Conservation (phyloP, 345 rosid species). For the Citrus medica region DNA sequence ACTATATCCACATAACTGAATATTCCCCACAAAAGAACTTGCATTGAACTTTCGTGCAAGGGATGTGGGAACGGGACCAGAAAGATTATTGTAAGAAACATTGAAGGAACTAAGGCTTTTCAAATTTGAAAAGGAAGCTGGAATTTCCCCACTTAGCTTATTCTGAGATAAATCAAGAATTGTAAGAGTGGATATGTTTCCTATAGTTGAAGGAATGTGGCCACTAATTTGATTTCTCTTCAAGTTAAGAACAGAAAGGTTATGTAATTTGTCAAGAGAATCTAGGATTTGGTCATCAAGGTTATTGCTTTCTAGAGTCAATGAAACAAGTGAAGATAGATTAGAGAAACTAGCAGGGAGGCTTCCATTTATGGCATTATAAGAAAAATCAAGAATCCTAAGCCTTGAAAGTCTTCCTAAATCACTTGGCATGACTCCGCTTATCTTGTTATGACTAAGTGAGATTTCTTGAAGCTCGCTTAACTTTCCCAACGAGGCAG, state of each 20-base stretch:
- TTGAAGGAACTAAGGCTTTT: conserved; percentile 55
- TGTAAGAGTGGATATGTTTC: conserved; percentile 41
- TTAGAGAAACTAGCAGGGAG: conserved; percentile 43
- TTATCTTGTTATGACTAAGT: conserved; percentile 53
- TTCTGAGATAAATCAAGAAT: conserved; percentile 62
- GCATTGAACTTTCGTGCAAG: conserved; percentile 70
- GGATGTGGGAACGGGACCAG: conserved; percentile 72
- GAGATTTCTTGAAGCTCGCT: conserved; percentile 49
- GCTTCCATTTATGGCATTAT: conserved; percentile 50
- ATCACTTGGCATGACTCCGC: conserved; percentile 50
- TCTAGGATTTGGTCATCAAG: conserved; percentile 43
- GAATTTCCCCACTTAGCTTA: conserved; percentile 66
- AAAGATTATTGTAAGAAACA: conserved; percentile 83
- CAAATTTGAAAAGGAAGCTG: conserved; percentile 49
- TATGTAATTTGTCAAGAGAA: conserved; percentile 32
- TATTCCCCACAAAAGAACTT: conserved; percentile 71
- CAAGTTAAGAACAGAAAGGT: conserved; percentile 61
- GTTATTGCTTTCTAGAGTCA: conserved; percentile 40
- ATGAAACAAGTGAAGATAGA: conserved; percentile 38
- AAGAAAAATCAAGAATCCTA: conserved; percentile 46
- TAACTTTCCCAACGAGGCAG: conserved; percentile 44
- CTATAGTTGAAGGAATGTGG: conserved; percentile 50
- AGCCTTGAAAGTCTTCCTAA: conserved; percentile 44
- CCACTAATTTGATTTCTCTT: conserved; percentile 58
- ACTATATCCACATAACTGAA: conserved; percentile 75